Evolutionary conservation across 306 rosid species (phyloP).

Genomic region (Lathyrus aphaca): DNA sequence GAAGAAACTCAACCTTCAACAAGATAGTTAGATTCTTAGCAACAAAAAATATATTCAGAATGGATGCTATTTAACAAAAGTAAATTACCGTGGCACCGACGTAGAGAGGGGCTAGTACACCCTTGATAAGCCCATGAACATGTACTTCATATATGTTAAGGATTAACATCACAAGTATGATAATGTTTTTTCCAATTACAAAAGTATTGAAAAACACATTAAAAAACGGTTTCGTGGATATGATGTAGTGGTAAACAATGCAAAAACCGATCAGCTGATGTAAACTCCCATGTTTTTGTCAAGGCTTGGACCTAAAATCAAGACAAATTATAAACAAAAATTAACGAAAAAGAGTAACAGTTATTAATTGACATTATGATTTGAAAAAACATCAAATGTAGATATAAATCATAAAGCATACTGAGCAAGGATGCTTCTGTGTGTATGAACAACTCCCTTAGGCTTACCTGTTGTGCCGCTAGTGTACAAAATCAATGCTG

Average conservation of each 20-base stretch:
- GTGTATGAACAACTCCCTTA: slow-evolving; percentile 97
- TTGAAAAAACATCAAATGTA: slow-evolving; percentile 12
- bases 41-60: slow-evolving; percentile 17
- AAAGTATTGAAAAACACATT: neutral
- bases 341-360: slow-evolving; percentile 24
- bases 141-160: slow-evolving; percentile 69
- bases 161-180: slow-evolving; percentile 41
- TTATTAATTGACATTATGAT: slow-evolving; percentile 1
- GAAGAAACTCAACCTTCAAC: slow-evolving; percentile 91
- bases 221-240: slow-evolving; percentile 61
- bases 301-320: slow-evolving; percentile 82
- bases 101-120: slow-evolving; percentile 82
- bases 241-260: slow-evolving; percentile 95
- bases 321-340: slow-evolving; percentile 8
- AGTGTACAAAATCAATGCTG: slow-evolving; percentile 85
- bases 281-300: slow-evolving; percentile 83
- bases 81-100: slow-evolving; percentile 80
- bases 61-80: slow-evolving; percentile 27
- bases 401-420: slow-evolving; percentile 38
- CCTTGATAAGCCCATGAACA: slow-evolving; percentile 95
- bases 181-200: too few relatives aligned
- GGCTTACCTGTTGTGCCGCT: slow-evolving; percentile 99
- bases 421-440: slow-evolving; percentile 83
- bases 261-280: slow-evolving; percentile 76
- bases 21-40: slow-evolving; percentile 41